Evolutionary conservation across 2,329 filamentous ascomycete species (phyloP).

Genomic region (Colletotrichum gloeosporioides): DNA sequence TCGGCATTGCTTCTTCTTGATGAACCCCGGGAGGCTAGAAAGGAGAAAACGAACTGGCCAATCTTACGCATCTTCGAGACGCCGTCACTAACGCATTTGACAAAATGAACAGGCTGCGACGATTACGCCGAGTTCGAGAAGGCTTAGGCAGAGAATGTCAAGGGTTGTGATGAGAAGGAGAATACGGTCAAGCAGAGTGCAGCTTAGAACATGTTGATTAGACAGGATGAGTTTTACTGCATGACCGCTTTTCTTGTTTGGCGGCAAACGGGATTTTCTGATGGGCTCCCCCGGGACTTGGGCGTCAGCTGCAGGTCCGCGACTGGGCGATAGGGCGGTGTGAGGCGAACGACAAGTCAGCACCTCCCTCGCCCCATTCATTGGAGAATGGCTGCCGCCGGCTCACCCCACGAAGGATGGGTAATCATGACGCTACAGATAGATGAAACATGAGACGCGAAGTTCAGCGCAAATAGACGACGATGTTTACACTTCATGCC

Average conservation of each 20-base stretch:
- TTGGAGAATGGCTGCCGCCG: neutral
- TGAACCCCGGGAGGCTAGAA: neutral
- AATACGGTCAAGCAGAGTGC: neutral
- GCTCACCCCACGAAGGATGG: neutral
- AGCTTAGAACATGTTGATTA: neutral
- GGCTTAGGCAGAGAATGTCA: neutral
- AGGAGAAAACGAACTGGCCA: neutral
- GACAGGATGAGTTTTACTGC: neutral
- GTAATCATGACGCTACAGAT: slow-evolving; percentile 5
- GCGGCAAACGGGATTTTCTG: slow-evolving; percentile 15
- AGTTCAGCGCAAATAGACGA: slow-evolving; percentile 1
- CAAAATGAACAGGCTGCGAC: slow-evolving; percentile 4
- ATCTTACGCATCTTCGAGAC: neutral
- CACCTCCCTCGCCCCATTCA: neutral
- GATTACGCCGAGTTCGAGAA: slow-evolving; percentile 14
- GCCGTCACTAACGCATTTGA: neutral
- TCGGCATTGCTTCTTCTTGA: neutral
- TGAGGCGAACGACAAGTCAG: slow-evolving; percentile 9
- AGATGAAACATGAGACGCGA: slow-evolving; percentile 6
- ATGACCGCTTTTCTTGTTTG: neutral
- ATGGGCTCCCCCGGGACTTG: neutral
- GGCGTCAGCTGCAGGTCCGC: slow-evolving; percentile 11
- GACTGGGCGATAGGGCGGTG: slow-evolving; percentile 13
- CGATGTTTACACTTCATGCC: neutral
- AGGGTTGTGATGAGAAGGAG: neutral